These are phyloP conservation scores for Vigna angularis DNA, from an alignment of 306 rosid species.

Conservation along the genomic window DNA sequence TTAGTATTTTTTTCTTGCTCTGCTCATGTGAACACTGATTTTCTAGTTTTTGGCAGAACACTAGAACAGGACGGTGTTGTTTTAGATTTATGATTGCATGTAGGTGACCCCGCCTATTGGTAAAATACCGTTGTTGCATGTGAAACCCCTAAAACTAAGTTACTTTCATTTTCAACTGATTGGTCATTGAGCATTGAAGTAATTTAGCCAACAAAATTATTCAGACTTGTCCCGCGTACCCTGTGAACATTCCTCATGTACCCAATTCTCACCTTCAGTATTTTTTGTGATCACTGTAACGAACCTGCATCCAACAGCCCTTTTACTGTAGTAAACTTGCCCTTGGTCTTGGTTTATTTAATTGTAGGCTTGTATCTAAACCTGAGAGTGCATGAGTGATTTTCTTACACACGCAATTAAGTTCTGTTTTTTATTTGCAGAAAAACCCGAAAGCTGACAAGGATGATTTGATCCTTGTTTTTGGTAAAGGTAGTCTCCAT, in stretches of 20 bases:
- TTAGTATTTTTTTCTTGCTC: not conserved
- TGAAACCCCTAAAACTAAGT: constrained; percentile 21
- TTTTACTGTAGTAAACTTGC: constrained; percentile 26
- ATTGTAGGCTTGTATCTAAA: constrained; percentile 38
- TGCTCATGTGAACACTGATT: constrained; percentile 4
- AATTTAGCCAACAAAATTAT: constrained; percentile 22
- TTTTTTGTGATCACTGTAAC: not conserved
- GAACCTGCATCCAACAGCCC: constrained; percentile 7
- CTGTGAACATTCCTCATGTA: constrained; percentile 7
- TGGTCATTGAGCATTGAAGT: not conserved
- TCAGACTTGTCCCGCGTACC: not conserved
- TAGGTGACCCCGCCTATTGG: not conserved
- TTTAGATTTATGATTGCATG: not conserved
- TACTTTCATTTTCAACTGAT: not conserved
- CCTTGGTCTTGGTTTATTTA: constrained; percentile 31
- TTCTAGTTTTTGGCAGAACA: not conserved
- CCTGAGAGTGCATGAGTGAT: constrained; percentile 18
- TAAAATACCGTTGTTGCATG: not conserved
- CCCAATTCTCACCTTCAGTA: constrained; percentile 33
- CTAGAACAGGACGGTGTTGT: not conserved
- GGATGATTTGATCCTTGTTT: constrained; percentile 80
- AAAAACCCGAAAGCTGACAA: constrained; percentile 72
- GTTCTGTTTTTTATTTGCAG: constrained; percentile 60
- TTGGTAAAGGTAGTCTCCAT: constrained; percentile 74
- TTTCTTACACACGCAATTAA: constrained; percentile 41